Evolutionary conservation across 345 rosid species (phyloP), one percentile per base, ranked within the genome.

Genomic region (Diplotaxis tenuifolia): DNA sequence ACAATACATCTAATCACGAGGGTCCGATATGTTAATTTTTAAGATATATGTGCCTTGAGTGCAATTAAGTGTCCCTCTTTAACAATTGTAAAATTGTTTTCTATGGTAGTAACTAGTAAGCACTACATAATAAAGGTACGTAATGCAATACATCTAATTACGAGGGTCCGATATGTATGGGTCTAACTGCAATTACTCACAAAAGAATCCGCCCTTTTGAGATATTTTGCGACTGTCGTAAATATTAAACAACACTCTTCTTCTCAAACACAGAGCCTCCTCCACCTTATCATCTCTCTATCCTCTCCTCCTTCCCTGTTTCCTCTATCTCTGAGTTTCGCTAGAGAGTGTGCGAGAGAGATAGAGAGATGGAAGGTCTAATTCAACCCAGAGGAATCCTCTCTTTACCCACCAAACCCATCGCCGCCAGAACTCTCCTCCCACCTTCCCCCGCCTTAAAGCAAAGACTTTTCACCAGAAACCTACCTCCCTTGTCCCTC

Each of bases 331-430:
- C 56, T 73, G 57, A 75, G 65, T 71, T 69, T 15, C 4, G 20
- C 62, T 62, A n/a, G n/a, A n/a, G 12, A 67, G 73, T 38, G 45
- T 53, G 71, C 40, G 60, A 62, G 68, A 38, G 70, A 68, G 75
- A 27, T 78, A 64, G 81, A 81, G 83, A 72, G 38, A 93, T 93
- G 98, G 97, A 86, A 75, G 93, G 86, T 64, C 84, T 86, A 19
- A 45, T 86, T n/a, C 92, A 89, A 70, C 75, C 90, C 74, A 88
- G 75, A 69, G 96, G 96, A 73, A 82, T 91, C 65, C 84, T 93
- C 50, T 93, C 97, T 3, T 76, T 86, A n/a, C 94, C 96, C 27
- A 63, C 83, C 0, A 91, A 81, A 82, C 97, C 91, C 54, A 81
- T 79, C 74, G 74, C 73, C 64, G 62, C 45, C 34, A 81, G 82